Evolutionary conservation across 139 green algal species (phyloP).

Genomic region (Zygnema circumcarinatum): DNA sequence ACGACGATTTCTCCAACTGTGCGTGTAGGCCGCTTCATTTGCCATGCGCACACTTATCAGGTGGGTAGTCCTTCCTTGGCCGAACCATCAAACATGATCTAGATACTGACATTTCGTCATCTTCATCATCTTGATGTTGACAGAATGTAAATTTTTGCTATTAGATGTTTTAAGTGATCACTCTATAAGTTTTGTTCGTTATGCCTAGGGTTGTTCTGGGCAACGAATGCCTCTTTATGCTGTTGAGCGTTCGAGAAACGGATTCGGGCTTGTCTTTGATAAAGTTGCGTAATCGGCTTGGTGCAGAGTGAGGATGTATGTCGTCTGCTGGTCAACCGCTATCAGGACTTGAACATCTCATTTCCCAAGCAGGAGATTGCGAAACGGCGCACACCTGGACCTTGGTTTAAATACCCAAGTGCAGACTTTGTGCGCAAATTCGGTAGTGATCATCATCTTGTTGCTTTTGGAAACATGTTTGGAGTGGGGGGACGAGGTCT

Average conservation of each 20-base stretch:
- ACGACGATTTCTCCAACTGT: neutral
- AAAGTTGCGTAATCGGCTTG: too few relatives aligned
- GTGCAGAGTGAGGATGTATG: conserved; percentile 43
- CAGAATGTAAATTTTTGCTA: too few relatives aligned
- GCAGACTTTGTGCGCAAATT: conserved; percentile 41
- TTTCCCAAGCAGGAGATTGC: conserved; percentile 43
- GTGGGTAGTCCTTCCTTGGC: neutral
- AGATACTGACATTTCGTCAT: too few relatives aligned
- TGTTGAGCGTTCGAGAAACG: too few relatives aligned
- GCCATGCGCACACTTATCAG: conserved; percentile 42
- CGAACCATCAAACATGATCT: too few relatives aligned
- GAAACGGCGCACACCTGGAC: conserved; percentile 10
- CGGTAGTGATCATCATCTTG: conserved; percentile 38
- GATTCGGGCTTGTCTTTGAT: too few relatives aligned
- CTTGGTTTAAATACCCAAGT: conserved; percentile 46
- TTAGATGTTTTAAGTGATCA: too few relatives aligned
- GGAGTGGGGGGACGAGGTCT: conserved; percentile 35
- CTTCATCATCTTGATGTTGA: too few relatives aligned
- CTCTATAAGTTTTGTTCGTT: too few relatives aligned
- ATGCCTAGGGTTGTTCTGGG: too few relatives aligned
- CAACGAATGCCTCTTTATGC: too few relatives aligned
- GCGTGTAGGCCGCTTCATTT: conserved; percentile 41
- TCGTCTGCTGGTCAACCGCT: neutral
- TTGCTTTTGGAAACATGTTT: conserved; percentile 54
- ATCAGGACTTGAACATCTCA: conserved; percentile 11